Percentiles rank a stretch among this genome's conserved stretches.
phyloP scores from a whole-genome alignment of 345 rosid genomes.

The Ceriops tagal region DNA sequence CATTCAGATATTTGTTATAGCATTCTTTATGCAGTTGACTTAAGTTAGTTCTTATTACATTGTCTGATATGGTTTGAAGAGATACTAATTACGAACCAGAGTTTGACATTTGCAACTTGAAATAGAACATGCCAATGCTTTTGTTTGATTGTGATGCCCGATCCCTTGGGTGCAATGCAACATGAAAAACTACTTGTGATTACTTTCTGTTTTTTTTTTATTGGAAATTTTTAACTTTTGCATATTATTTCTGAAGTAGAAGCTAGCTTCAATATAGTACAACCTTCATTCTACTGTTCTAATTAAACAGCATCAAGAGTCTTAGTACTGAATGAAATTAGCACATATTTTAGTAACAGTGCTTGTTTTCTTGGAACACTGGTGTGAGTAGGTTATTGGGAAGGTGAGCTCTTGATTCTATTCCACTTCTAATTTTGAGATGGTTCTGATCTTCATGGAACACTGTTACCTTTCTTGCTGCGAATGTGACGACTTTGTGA shows the following conservation, averaged over 20 bases:
- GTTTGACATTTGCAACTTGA: too few relatives aligned
- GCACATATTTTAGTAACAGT: neutral
- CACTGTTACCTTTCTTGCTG: neutral
- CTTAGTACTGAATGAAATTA: neutral
- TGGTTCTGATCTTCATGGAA: neutral
- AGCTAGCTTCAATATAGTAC: neutral
- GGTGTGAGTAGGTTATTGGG: neutral
- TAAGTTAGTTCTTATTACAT: neutral
- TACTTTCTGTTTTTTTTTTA: neutral
- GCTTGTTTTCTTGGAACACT: neutral
- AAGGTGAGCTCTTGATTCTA: neutral
- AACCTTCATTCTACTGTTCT: neutral
- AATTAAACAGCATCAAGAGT: neutral
- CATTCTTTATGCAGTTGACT: neutral
- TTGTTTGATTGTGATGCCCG: too few relatives aligned
- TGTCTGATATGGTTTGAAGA: too few relatives aligned
- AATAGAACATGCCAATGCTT: too few relatives aligned
- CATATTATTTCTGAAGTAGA: neutral
- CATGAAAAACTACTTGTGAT: neutral
- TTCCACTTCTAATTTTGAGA: neutral
- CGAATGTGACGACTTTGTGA: conserved; percentile 7
- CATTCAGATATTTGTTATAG: neutral
- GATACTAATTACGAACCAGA: too few relatives aligned
- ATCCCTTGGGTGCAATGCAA: neutral
- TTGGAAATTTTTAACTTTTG: neutral